Evolutionary conservation across 768 basidiomycete genomes (phyloP).

Genomic region (Austroboletus festivus): DNA sequence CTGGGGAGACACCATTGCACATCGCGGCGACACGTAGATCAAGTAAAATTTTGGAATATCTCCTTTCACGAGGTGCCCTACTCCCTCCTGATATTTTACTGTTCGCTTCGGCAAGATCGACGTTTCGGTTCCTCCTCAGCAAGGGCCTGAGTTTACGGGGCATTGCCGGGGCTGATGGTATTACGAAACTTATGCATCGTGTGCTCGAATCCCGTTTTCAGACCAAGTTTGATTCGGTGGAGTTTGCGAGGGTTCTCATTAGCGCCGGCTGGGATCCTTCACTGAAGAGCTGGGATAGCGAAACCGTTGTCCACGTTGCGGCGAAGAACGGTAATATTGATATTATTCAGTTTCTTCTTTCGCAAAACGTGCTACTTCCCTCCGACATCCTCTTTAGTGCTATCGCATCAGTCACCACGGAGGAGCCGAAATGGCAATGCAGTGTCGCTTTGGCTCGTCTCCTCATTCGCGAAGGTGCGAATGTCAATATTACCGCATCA

Average conservation of each 20-base stretch:
- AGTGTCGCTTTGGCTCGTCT: background rate
- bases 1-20: background rate
- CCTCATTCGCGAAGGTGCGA: conserved; percentile 2
- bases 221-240: background rate
- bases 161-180: background rate
- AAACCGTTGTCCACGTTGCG: background rate
- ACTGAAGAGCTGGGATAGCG: background rate
- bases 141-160: background rate
- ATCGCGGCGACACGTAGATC: background rate
- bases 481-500: background rate
- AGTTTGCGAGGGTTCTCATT: background rate
- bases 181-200: background rate
- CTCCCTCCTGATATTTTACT: background rate
- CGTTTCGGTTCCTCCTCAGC: background rate
- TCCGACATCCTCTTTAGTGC: background rate
- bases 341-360: background rate
- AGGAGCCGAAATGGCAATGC: background rate
- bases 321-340: background rate
- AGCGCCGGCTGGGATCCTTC: background rate
- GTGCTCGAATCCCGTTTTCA: background rate
- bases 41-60: background rate
- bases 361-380: background rate
- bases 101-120: background rate
- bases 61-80: background rate
- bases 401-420: no score